These are phyloP conservation scores for Calonectria henricotiae DNA, from an alignment of 2,329 filamentous ascomycete species.

Conservation along the genomic window DNA sequence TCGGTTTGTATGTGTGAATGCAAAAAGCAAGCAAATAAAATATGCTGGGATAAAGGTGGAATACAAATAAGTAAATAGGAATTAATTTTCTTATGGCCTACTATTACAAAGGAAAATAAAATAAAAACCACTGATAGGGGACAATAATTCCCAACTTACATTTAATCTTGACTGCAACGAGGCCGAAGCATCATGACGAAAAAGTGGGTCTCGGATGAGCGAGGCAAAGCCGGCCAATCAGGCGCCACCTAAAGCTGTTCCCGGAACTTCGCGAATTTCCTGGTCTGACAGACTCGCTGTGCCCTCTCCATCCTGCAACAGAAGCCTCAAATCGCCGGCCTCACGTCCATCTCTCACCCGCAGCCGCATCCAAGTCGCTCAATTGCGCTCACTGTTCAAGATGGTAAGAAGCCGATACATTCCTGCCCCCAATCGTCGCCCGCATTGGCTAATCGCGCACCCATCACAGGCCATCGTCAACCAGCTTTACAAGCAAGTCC, in stretches of 20 bases:
- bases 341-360: slow-evolving; percentile 50
- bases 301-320: slow-evolving; percentile 53
- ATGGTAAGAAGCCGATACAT: slow-evolving; percentile 56
- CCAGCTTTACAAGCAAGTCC: slow-evolving; percentile 62
- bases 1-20: too few relatives aligned
- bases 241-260: slow-evolving; percentile 51
- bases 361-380: slow-evolving; percentile 51
- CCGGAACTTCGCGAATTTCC: slow-evolving; percentile 58
- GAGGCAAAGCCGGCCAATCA: slow-evolving; percentile 53
- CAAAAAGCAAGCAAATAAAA: too few relatives aligned
- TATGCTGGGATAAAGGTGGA: too few relatives aligned
- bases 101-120: background rate
- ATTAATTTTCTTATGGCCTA: too few relatives aligned
- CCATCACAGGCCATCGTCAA: slow-evolving; percentile 57
- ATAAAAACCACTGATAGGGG: too few relatives aligned
- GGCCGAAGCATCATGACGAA: slow-evolving; percentile 22
- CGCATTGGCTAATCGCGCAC: slow-evolving; percentile 58
- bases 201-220: slow-evolving; percentile 47
- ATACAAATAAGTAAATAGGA: too few relatives aligned
- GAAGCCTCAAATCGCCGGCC: slow-evolving; percentile 51
- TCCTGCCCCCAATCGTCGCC: slow-evolving; percentile 14
- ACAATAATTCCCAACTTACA: background rate
- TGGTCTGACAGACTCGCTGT: slow-evolving; percentile 55
- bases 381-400: slow-evolving; percentile 55
- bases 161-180: background rate